Base-by-base conservation (phyloP, 768 basidiomycete genomes). In the Auriculariales sp. region DNA sequence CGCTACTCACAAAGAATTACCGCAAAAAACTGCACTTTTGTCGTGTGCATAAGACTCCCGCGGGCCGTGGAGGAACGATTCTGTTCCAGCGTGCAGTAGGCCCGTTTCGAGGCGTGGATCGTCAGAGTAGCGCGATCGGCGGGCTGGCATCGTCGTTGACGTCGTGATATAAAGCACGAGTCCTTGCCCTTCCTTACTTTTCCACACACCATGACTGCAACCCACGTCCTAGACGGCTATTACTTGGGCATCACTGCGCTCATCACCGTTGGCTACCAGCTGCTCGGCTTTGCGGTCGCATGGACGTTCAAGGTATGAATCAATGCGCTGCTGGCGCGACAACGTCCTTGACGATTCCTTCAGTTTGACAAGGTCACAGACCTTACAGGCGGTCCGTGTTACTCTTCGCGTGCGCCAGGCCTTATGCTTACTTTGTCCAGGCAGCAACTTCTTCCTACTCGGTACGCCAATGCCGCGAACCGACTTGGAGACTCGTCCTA, bases 361-460 rank as follows among this genome's bases (percentile, higher is more conserved):
- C 50, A 81, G 66, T 80, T 82, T 56, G 81, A 84, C 63, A 83
- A 84, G 60, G 77, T 83, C 39, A 83, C 81, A 11, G 81, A 82
- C 62, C 77, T 81, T 51, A 79, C 76, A 2, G 77, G 77, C 54
- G 72, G 73, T 71, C 30, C 15, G 47, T 48, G 54, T 50, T 46
- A n/a, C 44, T 50, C 24, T 55, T 24, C 27, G 45, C 51, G 27
- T 45, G 14, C 29, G 11, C 22, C 11, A 10, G 9, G 17, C 28
- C 42, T 24, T 9, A 33, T 9, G 28, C 31, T 25, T 32, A 48
- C 46, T 35, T 34, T 48, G 3, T 36, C 14, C 11, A 35, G 81
- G 79, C 22, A 78, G 76, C 14, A 83, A 83, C 59, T 82, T 82
- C 64, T 78, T 82, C 61, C 58, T 79, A 12, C 62, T 83, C 56